These are phyloP conservation scores for Gymnopilus junonius DNA, from an alignment of 768 basidiomycete species.

Conservation along the genomic window DNA sequence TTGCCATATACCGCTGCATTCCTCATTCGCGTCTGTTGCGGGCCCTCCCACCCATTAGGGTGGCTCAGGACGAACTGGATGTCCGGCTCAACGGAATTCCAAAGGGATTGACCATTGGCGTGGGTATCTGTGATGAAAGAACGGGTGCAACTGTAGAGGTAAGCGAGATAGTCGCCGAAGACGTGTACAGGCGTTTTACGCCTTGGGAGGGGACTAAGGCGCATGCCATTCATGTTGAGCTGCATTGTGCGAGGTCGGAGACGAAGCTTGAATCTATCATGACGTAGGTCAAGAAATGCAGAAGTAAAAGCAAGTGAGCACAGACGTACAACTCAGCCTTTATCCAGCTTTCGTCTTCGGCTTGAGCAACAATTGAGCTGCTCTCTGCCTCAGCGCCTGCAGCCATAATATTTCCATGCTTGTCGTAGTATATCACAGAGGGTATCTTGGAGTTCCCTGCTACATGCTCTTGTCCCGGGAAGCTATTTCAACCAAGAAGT, in stretches of 20 bases:
- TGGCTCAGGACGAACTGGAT: constrained; percentile 79
- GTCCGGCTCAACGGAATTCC: constrained; percentile 71
- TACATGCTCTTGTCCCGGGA: constrained; percentile 86
- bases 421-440: constrained; percentile 76
- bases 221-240: constrained; percentile 85
- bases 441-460: constrained; percentile 87
- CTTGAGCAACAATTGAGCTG: constrained; percentile 57
- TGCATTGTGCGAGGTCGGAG: constrained; percentile 79
- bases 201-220: constrained; percentile 68
- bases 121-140: constrained; percentile 83
- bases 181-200: constrained; percentile 72
- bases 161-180: constrained; percentile 79
- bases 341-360: constrained; percentile 80
- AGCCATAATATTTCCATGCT: constrained; percentile 63
- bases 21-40: constrained; percentile 80
- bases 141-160: constrained; percentile 74
- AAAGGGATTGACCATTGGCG: constrained; percentile 70
- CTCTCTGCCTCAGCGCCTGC: constrained; percentile 82
- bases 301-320: not conserved
- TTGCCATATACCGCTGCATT: constrained; percentile 72
- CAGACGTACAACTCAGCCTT: constrained; percentile 71
- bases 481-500: constrained; percentile 45
- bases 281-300: not conserved
- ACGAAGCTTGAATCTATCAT: constrained; percentile 75
- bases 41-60: constrained; percentile 84